phyloP scores from a whole-genome alignment of 2,329 filamentous ascomycete genomes.

The Colletotrichum graminicola region DNA sequence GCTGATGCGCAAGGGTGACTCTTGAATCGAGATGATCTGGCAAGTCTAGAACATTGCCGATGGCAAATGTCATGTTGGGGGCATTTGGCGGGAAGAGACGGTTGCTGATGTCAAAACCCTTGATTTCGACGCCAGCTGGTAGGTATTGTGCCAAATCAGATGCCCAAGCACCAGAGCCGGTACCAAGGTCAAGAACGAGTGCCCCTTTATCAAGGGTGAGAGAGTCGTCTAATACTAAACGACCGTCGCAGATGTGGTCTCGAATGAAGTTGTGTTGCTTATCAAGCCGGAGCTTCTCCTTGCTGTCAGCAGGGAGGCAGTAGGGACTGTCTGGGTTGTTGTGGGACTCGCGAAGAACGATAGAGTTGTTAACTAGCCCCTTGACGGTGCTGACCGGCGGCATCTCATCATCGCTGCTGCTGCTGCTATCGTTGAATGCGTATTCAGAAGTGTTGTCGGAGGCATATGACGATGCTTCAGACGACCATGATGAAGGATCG shows the following conservation, averaged over 20 bases:
- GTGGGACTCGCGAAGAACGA: not conserved
- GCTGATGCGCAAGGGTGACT: slow-evolving; percentile 2
- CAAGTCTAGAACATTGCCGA: slow-evolving; percentile 1
- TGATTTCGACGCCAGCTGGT: not conserved
- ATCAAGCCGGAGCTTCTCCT: slow-evolving; percentile 3
- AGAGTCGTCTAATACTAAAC: not conserved
- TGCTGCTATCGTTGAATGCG: not conserved
- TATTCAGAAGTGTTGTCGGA: not conserved
- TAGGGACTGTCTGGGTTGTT: not conserved
- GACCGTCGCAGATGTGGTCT: slow-evolving; percentile 10
- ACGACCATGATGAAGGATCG: not conserved
- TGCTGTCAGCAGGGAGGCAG: slow-evolving; percentile 4
- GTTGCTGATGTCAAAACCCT: slow-evolving; percentile 1
- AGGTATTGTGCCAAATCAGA: not conserved
- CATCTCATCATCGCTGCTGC: not conserved
- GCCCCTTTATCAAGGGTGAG: not conserved
- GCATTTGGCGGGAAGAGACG: slow-evolving; percentile 1
- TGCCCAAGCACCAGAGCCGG: slow-evolving; percentile 4
- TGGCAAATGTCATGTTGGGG: not conserved
- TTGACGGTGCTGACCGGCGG: not conserved
- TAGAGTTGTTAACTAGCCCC: not conserved
- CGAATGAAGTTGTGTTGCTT: slow-evolving; percentile 8
- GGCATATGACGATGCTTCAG: not conserved
- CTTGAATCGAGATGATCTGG: not conserved
- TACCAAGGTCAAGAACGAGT: slow-evolving; percentile 3